These are phyloP conservation scores for Pyrenochaeta sp. DNA, from an alignment of 2,329 filamentous ascomycete genomes.

Conservation along the genomic window DNA sequence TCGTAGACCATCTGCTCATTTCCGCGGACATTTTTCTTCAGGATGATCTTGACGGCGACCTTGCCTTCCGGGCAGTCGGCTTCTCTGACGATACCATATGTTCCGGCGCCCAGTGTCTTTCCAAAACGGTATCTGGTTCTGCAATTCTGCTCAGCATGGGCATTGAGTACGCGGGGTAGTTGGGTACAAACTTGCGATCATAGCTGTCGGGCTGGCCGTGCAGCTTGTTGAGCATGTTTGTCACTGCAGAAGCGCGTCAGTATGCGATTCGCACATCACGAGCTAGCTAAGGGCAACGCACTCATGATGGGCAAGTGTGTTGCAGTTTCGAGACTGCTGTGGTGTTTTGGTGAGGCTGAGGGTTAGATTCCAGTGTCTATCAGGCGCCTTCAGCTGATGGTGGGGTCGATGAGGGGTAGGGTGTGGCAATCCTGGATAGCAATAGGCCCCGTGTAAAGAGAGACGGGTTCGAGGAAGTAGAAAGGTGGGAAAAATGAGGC, in stretches of 20 bases:
- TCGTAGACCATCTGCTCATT: slow-evolving; percentile 99
- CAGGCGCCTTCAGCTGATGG: slow-evolving; percentile 37
- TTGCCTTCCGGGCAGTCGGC: slow-evolving; percentile 85
- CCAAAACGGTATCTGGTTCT: slow-evolving; percentile 92
- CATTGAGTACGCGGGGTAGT: slow-evolving; percentile 22
- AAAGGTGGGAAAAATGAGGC: slow-evolving; percentile 23
- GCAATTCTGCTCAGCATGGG: slow-evolving; percentile 42
- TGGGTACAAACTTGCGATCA: slow-evolving; percentile 83
- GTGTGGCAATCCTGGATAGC: slow-evolving; percentile 26
- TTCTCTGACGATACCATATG: slow-evolving; percentile 97
- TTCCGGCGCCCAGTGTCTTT: slow-evolving; percentile 91
- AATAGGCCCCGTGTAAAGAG: slow-evolving; percentile 23
- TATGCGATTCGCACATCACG: slow-evolving; percentile 8
- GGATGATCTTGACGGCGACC: slow-evolving; percentile 97
- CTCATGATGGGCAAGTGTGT: slow-evolving; percentile 44
- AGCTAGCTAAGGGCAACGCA: slow-evolving; percentile 29
- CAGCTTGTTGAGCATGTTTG: slow-evolving; percentile 92
- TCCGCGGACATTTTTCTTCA: slow-evolving; percentile 98
- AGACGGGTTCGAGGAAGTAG: slow-evolving; percentile 17
- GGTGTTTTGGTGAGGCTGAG: slow-evolving; percentile 39
- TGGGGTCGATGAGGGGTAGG: slow-evolving; percentile 43
- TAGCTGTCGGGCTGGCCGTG: slow-evolving; percentile 97
- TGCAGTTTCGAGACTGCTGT: slow-evolving; percentile 38
- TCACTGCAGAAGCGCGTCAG: slow-evolving; percentile 63
- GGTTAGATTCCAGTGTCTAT: slow-evolving; percentile 40